Evolutionary conservation across 768 basidiomycete species (phyloP).

Genomic region (Cystobasidiopsis lactophilus): DNA sequence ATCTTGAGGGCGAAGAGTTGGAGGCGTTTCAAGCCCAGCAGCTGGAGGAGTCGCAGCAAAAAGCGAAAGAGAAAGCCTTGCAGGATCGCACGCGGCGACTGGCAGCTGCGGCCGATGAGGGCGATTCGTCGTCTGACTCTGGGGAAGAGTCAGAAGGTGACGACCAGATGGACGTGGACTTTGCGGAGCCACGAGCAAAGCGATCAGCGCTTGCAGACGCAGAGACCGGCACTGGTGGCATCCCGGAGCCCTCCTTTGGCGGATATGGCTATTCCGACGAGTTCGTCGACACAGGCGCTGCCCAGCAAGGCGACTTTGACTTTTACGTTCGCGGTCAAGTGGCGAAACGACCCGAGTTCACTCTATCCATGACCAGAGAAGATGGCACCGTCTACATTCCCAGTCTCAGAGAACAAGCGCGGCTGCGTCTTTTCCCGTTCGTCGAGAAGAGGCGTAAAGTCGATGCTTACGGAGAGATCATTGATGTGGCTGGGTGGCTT

Average conservation of each 20-base stretch:
- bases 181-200: not conserved
- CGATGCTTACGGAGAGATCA: slow-evolving; percentile 83
- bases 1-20: slow-evolving; percentile 67
- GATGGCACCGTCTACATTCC: slow-evolving; percentile 65
- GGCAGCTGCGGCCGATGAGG: slow-evolving; percentile 74
- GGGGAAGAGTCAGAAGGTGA: slow-evolving; percentile 43
- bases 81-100: slow-evolving; percentile 62
- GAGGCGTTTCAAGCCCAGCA: slow-evolving; percentile 58
- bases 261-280: slow-evolving; percentile 12
- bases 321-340: slow-evolving; percentile 41
- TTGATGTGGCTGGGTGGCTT: slow-evolving; percentile 92
- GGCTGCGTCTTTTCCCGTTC: slow-evolving; percentile 94
- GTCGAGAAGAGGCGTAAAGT: slow-evolving; percentile 77
- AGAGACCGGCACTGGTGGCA: slow-evolving; percentile 19
- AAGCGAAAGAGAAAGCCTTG: slow-evolving; percentile 64
- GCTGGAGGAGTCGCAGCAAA: slow-evolving; percentile 52
- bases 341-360: not conserved
- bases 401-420: slow-evolving; percentile 27
- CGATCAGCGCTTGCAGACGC: not conserved
- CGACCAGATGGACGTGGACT: slow-evolving; percentile 28
- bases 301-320: slow-evolving; percentile 54
- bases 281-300: slow-evolving; percentile 15
- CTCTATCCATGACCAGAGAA: slow-evolving; percentile 32
- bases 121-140: slow-evolving; percentile 28
- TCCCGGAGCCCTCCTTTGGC: slow-evolving; percentile 23